Base-by-base conservation (phyloP, 371 early-diverging fungal genomes). In the Lichtheimia corymbifera region DNA sequence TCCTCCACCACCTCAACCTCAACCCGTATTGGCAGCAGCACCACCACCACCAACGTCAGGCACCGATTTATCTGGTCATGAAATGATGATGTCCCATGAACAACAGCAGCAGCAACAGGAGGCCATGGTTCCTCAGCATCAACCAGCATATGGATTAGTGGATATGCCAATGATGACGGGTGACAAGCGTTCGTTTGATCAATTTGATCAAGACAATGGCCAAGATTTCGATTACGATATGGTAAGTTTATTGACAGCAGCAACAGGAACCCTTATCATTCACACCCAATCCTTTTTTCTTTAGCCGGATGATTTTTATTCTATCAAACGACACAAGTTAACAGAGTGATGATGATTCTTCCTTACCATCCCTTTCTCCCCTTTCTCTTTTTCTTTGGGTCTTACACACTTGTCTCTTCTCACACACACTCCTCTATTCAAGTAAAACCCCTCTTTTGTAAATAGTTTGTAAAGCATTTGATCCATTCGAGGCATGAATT, bases 381-480 rank as follows among this genome's bases (percentile, higher is more conserved):
- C 17, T 47, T 47, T 47, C n/a, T 47, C n/a, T 47, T 5, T 15
- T 30, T 11, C 35, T 35, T 35, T 35, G 35, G 35, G 35, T 35
- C 35, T 35, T 35, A 35, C 35, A 30, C 30, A 9, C 28, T 5
- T 11, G 6, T 35, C 17, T 47, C n/a, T 22, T 11, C 11, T 14
- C 44, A 43, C 44, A 2, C 44, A 43, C 47, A 7, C 47, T 11
- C 17, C 22, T 47, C 22, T 47, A 18, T 47, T 47, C 22, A 35
- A 35, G 35, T 35, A 35, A 35, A 28, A 35, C 7, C 47, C 47
- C 22, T 11, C 47, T 22, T 17, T 47, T 47, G 47, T 47, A 47
- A 47, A 47, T 47, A 47, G 47, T 47, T 35, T 35, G 47, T 47
- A 47, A 47, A 47, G 47, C 47, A 47, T 47, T 47, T 47, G 47